These are phyloP conservation scores for Lactarius vividus DNA, from an alignment of 768 basidiomycete genomes.

Conservation along the genomic window DNA sequence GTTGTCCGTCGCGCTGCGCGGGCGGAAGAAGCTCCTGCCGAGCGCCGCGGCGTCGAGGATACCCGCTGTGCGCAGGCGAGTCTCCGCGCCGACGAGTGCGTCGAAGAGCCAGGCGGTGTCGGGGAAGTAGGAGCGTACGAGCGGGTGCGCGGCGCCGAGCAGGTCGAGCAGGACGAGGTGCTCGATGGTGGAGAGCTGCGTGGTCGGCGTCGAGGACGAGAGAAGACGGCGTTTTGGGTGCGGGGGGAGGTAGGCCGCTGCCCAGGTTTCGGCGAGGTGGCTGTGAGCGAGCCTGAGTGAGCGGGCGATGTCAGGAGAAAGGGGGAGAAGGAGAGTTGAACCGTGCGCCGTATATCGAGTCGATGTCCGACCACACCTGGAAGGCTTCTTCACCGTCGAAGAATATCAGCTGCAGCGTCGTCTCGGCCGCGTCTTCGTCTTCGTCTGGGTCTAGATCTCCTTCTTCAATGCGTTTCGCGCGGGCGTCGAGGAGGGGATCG, in stretches of 20 bases:
- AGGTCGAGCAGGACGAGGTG: slow-evolving; percentile 92
- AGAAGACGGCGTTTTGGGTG: slow-evolving; percentile 58
- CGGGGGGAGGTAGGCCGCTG: slow-evolving; percentile 59
- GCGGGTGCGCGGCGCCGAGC: slow-evolving; percentile 73
- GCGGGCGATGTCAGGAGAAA: neutral
- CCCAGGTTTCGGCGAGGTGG: slow-evolving; percentile 88
- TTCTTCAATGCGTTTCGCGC: slow-evolving; percentile 52
- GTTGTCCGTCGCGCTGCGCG: slow-evolving; percentile 41
- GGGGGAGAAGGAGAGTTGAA: slow-evolving; percentile 39
- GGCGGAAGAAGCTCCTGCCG: slow-evolving; percentile 64
- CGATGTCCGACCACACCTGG: slow-evolving; percentile 79
- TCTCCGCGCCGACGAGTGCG: slow-evolving; percentile 68
- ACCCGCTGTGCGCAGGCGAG: slow-evolving; percentile 65
- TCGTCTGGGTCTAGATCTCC: slow-evolving; percentile 51
- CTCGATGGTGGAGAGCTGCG: slow-evolving; percentile 76
- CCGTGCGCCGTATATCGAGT: slow-evolving; percentile 97
- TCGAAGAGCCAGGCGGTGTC: slow-evolving; percentile 95
- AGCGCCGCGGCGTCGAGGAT: slow-evolving; percentile 41
- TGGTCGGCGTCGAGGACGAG: slow-evolving; percentile 42
- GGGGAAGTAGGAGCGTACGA: slow-evolving; percentile 75
- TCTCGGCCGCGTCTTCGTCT: slow-evolving; percentile 78
- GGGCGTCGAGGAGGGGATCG: slow-evolving; percentile 64
- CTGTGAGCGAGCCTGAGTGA: slow-evolving; percentile 39
- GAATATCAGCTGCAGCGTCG: slow-evolving; percentile 88
- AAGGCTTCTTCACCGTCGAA: slow-evolving; percentile 99